A percentile compares a stretch with the other conserved stretches of the same genome.
Evolutionary conservation across 2,329 filamentous ascomycete genomes (phyloP).

Genomic region (Laburnicola sp.): DNA sequence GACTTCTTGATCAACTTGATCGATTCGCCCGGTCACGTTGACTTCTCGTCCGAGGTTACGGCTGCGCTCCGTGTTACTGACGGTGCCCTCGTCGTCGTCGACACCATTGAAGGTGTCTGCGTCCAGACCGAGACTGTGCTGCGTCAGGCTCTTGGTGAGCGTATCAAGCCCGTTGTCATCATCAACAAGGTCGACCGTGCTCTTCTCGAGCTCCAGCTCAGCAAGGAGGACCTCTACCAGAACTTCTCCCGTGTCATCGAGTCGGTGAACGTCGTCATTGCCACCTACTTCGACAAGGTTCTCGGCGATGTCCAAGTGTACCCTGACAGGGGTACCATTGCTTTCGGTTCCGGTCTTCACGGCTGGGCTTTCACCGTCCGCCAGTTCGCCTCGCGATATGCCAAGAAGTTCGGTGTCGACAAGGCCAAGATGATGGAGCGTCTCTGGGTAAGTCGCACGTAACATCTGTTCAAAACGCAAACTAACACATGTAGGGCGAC

Average conservation of each 20-base stretch:
- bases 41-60: conserved; percentile 99
- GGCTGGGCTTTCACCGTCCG: conserved; percentile 99
- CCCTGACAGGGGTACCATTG: conserved; percentile 95
- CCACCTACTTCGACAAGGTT: conserved; percentile 95
- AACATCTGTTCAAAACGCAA: conserved; percentile 22
- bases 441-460: conserved; percentile 74
- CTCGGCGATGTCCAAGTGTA: conserved; percentile 99
- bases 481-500: conserved; percentile 65
- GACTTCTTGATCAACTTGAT: conserved; percentile 99
- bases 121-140: conserved; percentile 99
- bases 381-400: conserved; percentile 93
- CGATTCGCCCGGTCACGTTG: conserved; percentile 99
- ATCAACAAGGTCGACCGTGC: conserved; percentile 99
- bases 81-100: conserved; percentile 98
- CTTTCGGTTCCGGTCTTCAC: conserved; percentile 99
- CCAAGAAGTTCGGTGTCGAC: conserved; percentile 99
- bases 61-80: conserved; percentile 99
- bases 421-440: conserved; percentile 99
- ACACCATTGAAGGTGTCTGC: conserved; percentile 99
- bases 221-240: conserved; percentile 99
- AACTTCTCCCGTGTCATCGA: conserved; percentile 99
- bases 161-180: conserved; percentile 99
- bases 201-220: conserved; percentile 97
- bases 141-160: conserved; percentile 98
- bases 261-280: conserved; percentile 99